Conservation (phyloP, 352 stramenopile genomes). For the Phytophthora capsici region DNA sequence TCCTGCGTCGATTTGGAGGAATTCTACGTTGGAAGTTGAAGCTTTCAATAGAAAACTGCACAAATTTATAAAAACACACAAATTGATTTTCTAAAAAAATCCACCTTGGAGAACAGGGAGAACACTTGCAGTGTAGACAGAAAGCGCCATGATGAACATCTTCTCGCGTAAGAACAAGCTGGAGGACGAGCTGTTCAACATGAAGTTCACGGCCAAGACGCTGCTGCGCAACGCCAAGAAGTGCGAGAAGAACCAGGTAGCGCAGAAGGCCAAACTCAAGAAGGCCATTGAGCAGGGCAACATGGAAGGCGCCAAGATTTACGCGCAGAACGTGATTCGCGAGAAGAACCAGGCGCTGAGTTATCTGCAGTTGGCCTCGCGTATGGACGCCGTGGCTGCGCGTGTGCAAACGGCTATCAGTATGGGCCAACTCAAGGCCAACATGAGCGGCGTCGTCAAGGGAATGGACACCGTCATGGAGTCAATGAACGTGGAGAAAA, state of each 20-base stretch:
- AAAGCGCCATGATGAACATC: conserved; percentile 75
- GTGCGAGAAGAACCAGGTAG: conserved; percentile 97
- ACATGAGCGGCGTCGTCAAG: conserved; percentile 97
- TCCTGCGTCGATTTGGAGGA: background rate
- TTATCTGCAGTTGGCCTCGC: conserved; percentile 94
- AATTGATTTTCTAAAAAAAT: conserved; percentile 8
- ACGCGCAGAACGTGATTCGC: conserved; percentile 92
- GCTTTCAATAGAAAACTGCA: too few relatives aligned
- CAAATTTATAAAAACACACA: background rate
- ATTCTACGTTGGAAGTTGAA: too few relatives aligned
- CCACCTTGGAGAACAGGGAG: conserved; percentile 6
- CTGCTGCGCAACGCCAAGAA: conserved; percentile 95
- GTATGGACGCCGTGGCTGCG: conserved; percentile 96
- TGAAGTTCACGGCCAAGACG: conserved; percentile 91
- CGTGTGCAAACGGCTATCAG: conserved; percentile 97
- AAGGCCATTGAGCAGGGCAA: conserved; percentile 97
- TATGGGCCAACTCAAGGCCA: conserved; percentile 94
- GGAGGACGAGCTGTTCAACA: conserved; percentile 91
- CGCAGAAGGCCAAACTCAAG: conserved; percentile 96
- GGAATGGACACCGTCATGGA: conserved; percentile 97
- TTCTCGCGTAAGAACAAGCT: conserved; percentile 88
- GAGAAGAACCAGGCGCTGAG: conserved; percentile 93
- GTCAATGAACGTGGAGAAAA: conserved; percentile 98
- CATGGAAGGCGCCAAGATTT: conserved; percentile 98
- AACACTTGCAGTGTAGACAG: too few relatives aligned